Percentiles rank a stretch among this genome's conserved stretches.
phyloP scores from a whole-genome alignment of 225 moss, liverwort and hornwort species.

The Bryum argenteum region DNA sequence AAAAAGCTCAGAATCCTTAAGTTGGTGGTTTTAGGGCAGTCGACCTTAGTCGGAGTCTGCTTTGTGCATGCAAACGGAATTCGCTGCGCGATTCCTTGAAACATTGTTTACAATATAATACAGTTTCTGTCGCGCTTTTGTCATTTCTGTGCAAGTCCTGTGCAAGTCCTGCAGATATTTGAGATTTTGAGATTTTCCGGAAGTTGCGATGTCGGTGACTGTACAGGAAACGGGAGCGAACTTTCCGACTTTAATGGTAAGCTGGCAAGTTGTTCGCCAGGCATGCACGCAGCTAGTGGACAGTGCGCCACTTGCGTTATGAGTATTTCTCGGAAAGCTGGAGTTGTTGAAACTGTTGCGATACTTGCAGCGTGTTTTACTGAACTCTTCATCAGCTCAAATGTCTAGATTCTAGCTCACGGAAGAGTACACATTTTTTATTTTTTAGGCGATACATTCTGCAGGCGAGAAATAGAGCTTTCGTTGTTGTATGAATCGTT shows the following conservation, averaged over 20 bases:
- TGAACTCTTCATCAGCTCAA: too few species aligned
- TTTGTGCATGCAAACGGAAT: too few species aligned
- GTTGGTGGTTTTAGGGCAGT: too few species aligned
- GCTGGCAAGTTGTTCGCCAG: not conserved
- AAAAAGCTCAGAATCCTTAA: too few species aligned
- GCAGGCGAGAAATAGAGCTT: not conserved
- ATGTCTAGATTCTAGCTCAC: too few species aligned
- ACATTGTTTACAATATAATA: too few species aligned
- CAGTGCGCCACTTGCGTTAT: not conserved
- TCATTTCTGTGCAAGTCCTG: not conserved
- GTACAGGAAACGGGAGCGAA: not conserved
- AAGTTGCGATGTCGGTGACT: not conserved
- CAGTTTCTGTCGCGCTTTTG: too few species aligned
- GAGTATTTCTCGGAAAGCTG: not conserved
- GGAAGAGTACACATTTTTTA: too few species aligned
- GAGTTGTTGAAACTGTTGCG: not conserved
- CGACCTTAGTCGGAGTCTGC: too few species aligned
- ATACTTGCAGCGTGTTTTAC: not conserved
- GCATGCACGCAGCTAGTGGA: too few species aligned
- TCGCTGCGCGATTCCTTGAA: too few species aligned
- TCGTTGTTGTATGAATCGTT: not conserved
- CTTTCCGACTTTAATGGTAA: not conserved
- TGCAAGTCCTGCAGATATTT: not conserved
- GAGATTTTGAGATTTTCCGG: not conserved
- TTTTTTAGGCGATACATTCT: too few species aligned